Conservation (phyloP, 2,329 filamentous ascomycete species). For the Trichoderma sp. region DNA sequence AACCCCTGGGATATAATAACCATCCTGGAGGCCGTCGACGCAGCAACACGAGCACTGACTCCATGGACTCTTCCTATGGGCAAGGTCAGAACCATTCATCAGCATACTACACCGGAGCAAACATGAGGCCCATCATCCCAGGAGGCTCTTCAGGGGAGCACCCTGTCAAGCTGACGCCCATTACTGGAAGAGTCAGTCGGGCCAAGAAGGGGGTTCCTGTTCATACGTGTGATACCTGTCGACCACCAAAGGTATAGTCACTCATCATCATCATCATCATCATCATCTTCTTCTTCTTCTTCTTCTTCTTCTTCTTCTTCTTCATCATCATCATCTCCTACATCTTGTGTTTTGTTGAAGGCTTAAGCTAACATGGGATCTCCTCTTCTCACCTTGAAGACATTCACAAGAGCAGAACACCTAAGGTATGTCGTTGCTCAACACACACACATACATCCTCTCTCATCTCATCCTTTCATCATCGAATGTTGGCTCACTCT, state of each 20-base stretch:
- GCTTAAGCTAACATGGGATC: slow-evolving; percentile 20
- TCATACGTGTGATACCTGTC: slow-evolving; percentile 58
- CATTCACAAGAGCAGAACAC: slow-evolving; percentile 66
- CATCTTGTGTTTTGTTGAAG: neutral
- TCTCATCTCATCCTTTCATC: neutral
- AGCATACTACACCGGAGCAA: slow-evolving; percentile 36
- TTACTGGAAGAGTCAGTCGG: slow-evolving; percentile 60
- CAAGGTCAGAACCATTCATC: slow-evolving; percentile 33
- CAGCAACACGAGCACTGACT: slow-evolving; percentile 54
- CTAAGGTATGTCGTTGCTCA: slow-evolving; percentile 52
- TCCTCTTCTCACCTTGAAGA: slow-evolving; percentile 44
- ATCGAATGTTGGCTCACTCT: slow-evolving; percentile 23
- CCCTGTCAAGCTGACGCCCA: slow-evolving; percentile 58
- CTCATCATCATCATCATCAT: slow-evolving; percentile 20
- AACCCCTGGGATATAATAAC: slow-evolving; percentile 38
- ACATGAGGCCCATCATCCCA: slow-evolving; percentile 49
- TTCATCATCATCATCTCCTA: neutral
- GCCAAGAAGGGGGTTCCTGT: slow-evolving; percentile 64
- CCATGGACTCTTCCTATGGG: slow-evolving; percentile 50
- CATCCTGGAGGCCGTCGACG: slow-evolving; percentile 40
- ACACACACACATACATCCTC: neutral
- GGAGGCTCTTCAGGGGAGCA: slow-evolving; percentile 41
- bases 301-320: too few species aligned
- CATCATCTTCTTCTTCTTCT: too few species aligned
- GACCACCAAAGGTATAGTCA: slow-evolving; percentile 52